Conservation (phyloP, 192 early-diverging fungal species). For the Coemansia aciculifera region DNA sequence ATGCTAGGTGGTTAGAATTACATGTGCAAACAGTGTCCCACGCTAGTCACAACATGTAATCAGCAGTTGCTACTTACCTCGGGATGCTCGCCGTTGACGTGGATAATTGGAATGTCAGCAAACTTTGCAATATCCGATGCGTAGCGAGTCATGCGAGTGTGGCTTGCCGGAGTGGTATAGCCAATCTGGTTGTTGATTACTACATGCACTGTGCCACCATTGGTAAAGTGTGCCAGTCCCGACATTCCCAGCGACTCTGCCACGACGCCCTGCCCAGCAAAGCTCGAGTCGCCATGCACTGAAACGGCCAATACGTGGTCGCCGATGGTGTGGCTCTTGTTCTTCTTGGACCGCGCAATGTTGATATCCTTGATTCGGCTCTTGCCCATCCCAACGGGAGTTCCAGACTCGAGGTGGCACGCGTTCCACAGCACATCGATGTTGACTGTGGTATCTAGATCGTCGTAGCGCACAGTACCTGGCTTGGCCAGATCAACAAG, state of each 20-base stretch:
- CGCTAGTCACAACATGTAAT: not conserved
- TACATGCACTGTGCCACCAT: conserved; percentile 91
- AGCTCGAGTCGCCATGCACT: conserved; percentile 93
- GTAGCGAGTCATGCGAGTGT: conserved; percentile 88
- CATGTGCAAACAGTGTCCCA: not conserved
- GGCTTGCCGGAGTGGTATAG: conserved; percentile 96
- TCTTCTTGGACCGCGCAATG: conserved; percentile 61
- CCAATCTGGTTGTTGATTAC: conserved; percentile 98
- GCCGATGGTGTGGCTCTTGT: conserved; percentile 77
- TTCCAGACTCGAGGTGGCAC: conserved; percentile 93
- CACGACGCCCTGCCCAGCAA: conserved; percentile 87
- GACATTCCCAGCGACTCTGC: conserved; percentile 94
- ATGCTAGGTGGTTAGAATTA: not conserved
- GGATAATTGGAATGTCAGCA: conserved; percentile 92
- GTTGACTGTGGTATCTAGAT: conserved; percentile 67
- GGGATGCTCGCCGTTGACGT: conserved; percentile 94
- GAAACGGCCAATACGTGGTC: conserved; percentile 93
- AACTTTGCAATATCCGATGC: conserved; percentile 95
- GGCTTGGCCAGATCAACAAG: conserved; percentile 85
- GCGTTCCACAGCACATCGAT: conserved; percentile 81
- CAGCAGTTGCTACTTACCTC: conserved; percentile 40
- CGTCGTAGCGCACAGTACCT: conserved; percentile 71
- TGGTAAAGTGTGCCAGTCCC: conserved; percentile 91
- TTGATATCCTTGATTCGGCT: conserved; percentile 92
- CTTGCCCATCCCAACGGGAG: conserved; percentile 94